Evolutionary conservation across 2,329 filamentous ascomycete genomes (phyloP).

Genomic region (Cercospora sp.): DNA sequence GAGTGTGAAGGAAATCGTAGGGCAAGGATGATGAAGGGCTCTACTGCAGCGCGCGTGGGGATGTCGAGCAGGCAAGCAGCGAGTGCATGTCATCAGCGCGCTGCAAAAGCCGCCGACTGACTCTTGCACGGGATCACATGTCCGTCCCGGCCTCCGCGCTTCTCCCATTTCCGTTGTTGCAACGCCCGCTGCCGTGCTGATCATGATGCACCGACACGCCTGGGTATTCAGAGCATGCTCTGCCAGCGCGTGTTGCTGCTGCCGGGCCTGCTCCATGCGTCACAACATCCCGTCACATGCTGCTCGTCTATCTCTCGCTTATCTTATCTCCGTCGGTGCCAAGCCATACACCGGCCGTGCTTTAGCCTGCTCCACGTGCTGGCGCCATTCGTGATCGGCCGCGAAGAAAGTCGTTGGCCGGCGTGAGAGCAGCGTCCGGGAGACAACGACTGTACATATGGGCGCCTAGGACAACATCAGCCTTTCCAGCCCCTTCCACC

Average conservation of each 20-base stretch:
- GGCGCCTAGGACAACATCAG: neutral
- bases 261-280: neutral
- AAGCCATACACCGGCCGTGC: neutral
- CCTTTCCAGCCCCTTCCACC: neutral
- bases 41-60: neutral
- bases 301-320: neutral
- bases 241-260: neutral
- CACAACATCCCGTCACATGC: neutral
- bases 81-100: conserved; percentile 1
- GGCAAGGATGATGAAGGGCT: neutral
- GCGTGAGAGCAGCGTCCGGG: neutral
- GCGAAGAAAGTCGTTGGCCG: neutral
- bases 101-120: neutral
- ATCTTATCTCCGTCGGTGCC: conserved; percentile 10
- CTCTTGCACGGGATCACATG: neutral
- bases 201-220: neutral
- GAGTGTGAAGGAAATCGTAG: neutral
- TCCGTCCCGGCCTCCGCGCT: neutral
- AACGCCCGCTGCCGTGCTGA: neutral
- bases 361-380: conserved; percentile 9
- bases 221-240: neutral
- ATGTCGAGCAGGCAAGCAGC: neutral
- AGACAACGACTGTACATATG: conserved; percentile 4
- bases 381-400: conserved; percentile 7
- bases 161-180: neutral